Conservation (phyloP, 2,329 filamentous ascomycete genomes). For the Penicillium nordicum region DNA sequence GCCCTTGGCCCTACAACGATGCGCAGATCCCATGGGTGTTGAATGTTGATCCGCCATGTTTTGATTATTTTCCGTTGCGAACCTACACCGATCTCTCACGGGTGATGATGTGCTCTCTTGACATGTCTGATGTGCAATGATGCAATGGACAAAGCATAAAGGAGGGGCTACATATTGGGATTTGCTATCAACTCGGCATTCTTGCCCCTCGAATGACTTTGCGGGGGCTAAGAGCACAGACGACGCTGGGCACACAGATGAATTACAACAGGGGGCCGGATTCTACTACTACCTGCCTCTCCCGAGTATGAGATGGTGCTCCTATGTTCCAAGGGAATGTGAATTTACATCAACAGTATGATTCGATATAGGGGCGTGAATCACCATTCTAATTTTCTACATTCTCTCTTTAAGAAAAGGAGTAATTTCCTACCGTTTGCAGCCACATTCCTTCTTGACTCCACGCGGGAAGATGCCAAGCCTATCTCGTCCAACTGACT, state of each 20-base stretch:
- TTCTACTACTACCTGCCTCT: neutral
- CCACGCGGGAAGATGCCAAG: constrained; percentile 16
- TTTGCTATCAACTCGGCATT: constrained; percentile 3
- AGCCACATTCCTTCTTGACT: constrained; percentile 7
- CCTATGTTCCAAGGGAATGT: constrained; percentile 13
- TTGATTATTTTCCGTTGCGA: neutral
- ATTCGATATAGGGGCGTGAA: neutral
- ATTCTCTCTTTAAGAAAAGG: neutral
- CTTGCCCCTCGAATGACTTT: constrained; percentile 1
- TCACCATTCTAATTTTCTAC: neutral
- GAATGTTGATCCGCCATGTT: neutral
- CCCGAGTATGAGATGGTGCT: neutral
- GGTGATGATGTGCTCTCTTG: neutral
- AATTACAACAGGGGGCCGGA: neutral
- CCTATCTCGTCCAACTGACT: neutral
- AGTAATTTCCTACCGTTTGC: constrained; percentile 7
- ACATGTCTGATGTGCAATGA: constrained; percentile 1
- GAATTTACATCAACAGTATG: neutral
- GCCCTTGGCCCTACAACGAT: neutral
- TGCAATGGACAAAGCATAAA: neutral
- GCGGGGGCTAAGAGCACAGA: constrained; percentile 9
- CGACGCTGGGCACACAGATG: neutral
- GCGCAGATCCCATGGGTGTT: neutral
- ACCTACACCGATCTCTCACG: neutral
- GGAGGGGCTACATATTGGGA: neutral